Conservation (phyloP, 768 basidiomycete genomes). For the Rhizopogon salebrosus region DNA sequence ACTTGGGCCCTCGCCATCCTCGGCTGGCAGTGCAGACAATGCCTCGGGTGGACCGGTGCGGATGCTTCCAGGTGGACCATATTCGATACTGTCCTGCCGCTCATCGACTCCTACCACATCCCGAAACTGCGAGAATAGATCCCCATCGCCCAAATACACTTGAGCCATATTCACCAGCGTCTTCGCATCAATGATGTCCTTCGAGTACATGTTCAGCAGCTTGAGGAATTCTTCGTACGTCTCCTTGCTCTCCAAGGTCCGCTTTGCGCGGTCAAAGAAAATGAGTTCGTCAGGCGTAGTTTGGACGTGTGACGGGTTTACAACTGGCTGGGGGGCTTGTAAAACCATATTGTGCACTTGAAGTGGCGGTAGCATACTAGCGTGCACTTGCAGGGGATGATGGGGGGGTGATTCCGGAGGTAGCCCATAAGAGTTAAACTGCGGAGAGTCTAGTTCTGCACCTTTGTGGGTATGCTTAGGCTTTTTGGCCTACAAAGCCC, state of each 20-base stretch:
- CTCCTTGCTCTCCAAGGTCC: conserved; percentile 66
- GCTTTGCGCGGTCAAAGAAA: conserved; percentile 94
- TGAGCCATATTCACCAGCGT: conserved; percentile 78
- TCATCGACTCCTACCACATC: conserved; percentile 80
- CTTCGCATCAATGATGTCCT: conserved; percentile 84
- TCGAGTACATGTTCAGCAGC: conserved; percentile 83
- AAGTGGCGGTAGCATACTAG: conserved; percentile 22
- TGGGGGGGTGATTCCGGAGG: conserved; percentile 31
- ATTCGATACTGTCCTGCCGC: conserved; percentile 50
- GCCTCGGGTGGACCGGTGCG: conserved; percentile 73
- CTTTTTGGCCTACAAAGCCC: conserved; percentile 47
- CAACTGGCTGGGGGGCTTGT: conserved; percentile 11
- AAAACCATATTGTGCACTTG: conserved; percentile 24
- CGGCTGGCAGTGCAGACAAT: conserved; percentile 71
- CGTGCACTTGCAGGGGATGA: conserved; percentile 17
- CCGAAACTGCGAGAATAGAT: conserved; percentile 80
- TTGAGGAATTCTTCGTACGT: conserved; percentile 94
- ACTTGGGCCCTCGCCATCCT: conserved; percentile 87
- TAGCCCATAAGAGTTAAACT: conserved; percentile 41
- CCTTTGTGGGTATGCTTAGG: conserved; percentile 57
- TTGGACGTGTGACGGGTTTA: conserved; percentile 26
- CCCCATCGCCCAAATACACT: conserved; percentile 76
- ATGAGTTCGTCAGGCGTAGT: conserved; percentile 68
- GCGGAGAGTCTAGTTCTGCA: conserved; percentile 50
- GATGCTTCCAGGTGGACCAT: conserved; percentile 75